Evolutionary conservation across 805 yeast genomes (phyloP).

Genomic region (Sporopachydermia quercuum): DNA sequence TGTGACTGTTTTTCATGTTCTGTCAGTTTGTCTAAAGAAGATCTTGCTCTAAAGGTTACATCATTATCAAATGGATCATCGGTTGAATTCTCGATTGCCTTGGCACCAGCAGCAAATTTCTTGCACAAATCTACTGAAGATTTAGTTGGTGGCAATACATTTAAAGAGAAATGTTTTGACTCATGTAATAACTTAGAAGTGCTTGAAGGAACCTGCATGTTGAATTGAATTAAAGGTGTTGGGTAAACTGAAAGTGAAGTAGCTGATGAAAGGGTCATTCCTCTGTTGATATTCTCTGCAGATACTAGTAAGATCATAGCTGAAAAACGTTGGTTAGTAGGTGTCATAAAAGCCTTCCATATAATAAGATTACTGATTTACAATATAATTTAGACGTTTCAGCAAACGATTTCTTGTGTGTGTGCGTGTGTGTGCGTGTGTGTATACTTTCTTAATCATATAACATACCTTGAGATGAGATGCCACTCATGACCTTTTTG

Average conservation of each 20-base stretch:
- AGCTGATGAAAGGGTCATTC: constrained; percentile 78
- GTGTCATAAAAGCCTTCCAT: too few species aligned
- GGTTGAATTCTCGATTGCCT: constrained; percentile 14
- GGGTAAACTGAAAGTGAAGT: constrained; percentile 72
- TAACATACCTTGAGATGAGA: constrained; percentile 26
- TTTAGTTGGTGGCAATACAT: constrained; percentile 49
- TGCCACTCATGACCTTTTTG: constrained; percentile 28
- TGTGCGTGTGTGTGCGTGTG: not conserved
- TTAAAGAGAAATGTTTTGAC: constrained; percentile 51
- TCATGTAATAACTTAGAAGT: constrained; percentile 56
- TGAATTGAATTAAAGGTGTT: constrained; percentile 67
- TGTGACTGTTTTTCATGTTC: constrained; percentile 7
- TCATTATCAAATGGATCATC: constrained; percentile 17
- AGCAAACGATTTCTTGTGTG: too few species aligned
- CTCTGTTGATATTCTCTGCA: constrained; percentile 27
- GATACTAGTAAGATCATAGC: constrained; percentile 27
- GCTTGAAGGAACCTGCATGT: constrained; percentile 72
- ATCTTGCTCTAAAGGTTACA: constrained; percentile 12
- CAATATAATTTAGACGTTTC: too few species aligned
- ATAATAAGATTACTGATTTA: too few species aligned
- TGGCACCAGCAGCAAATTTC: constrained; percentile 43
- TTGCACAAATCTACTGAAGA: constrained; percentile 46
- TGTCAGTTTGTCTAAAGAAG: constrained; percentile 5
- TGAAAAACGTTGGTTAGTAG: constrained; percentile 48
- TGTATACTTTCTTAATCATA: not conserved